A percentile compares a stretch with the other conserved stretches of the same genome.
These are phyloP conservation scores for Jaltomata sinuosa DNA, from an alignment of 257 asterid genomes.

Conservation along the genomic window DNA sequence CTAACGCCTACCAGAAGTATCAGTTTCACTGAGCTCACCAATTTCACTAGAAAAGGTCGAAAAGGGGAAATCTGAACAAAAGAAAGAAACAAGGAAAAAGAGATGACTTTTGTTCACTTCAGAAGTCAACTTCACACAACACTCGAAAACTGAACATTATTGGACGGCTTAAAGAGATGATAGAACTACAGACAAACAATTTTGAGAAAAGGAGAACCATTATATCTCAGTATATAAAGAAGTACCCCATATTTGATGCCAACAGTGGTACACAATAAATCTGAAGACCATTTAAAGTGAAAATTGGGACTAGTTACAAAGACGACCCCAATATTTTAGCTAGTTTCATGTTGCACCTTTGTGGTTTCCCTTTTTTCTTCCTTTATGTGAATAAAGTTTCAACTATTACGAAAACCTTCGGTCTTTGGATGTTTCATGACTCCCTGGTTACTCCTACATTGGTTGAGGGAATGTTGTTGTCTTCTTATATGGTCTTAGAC, in stretches of 20 bases:
- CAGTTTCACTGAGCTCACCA: not conserved
- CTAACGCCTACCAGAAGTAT: not conserved
- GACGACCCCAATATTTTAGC: not conserved
- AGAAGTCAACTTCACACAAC: not conserved
- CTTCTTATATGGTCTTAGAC: not conserved
- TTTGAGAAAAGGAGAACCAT: not conserved
- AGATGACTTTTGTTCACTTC: not conserved
- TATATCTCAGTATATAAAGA: not conserved
- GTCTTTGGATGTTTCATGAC: not conserved
- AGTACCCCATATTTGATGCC: not conserved
- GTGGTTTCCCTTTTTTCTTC: not conserved
- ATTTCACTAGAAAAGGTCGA: not conserved
- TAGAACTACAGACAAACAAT: not conserved
- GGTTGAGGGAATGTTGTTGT: not conserved
- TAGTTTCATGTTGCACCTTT: not conserved
- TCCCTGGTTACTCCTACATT: not conserved
- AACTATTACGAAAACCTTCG: not conserved
- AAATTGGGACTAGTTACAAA: not conserved
- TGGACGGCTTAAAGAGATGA: not conserved
- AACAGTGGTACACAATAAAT: not conserved
- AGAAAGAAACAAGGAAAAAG: not conserved
- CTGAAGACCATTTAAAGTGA: not conserved
- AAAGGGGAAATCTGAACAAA: not conserved
- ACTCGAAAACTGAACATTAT: not conserved
- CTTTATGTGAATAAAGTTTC: not conserved